A percentile compares a stretch with the other conserved stretches of the same genome.
Conservation (phyloP, 2,329 filamentous ascomycete species). For the Penicillium olsonii region DNA sequence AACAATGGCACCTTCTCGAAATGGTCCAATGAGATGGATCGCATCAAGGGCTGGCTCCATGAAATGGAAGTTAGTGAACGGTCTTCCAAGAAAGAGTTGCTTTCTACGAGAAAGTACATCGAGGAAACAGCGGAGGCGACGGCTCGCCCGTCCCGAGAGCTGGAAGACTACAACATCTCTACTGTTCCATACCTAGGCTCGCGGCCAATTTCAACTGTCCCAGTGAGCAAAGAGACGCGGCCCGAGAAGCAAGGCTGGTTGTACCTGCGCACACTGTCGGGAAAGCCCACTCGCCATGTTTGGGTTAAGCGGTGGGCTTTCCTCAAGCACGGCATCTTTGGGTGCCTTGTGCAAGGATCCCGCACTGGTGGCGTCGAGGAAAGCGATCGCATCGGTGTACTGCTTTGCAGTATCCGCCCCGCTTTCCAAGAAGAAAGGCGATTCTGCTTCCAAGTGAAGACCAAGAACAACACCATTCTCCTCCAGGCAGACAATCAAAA, state of each 20-base stretch:
- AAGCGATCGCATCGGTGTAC: conserved; percentile 91
- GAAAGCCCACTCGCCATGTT: conserved; percentile 84
- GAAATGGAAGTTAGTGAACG: conserved; percentile 92
- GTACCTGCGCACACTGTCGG: conserved; percentile 76
- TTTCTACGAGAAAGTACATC: conserved; percentile 76
- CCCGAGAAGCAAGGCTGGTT: conserved; percentile 94
- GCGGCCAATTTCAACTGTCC: conserved; percentile 65
- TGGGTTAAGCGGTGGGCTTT: conserved; percentile 97
- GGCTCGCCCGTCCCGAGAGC: conserved; percentile 80
- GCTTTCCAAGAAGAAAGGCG: conserved; percentile 89
- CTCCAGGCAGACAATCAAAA: conserved; percentile 90
- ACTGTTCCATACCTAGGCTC: conserved; percentile 85
- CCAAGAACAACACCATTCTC: conserved; percentile 85
- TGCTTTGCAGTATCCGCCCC: conserved; percentile 89
- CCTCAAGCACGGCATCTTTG: conserved; percentile 92
- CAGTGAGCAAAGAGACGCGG: conserved; percentile 52
- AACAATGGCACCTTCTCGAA: conserved; percentile 63
- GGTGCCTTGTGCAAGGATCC: conserved; percentile 81
- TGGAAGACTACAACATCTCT: conserved; percentile 88
- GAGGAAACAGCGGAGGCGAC: conserved; percentile 72
- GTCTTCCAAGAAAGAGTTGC: conserved; percentile 77
- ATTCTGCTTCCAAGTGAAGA: conserved; percentile 98
- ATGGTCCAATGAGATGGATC: conserved; percentile 80
- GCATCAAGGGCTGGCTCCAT: conserved; percentile 86
- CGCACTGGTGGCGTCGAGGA: conserved; percentile 85